phyloP scores from a whole-genome alignment of 1,284 basidiomycete species.

The Leucoagaricus sp. region DNA sequence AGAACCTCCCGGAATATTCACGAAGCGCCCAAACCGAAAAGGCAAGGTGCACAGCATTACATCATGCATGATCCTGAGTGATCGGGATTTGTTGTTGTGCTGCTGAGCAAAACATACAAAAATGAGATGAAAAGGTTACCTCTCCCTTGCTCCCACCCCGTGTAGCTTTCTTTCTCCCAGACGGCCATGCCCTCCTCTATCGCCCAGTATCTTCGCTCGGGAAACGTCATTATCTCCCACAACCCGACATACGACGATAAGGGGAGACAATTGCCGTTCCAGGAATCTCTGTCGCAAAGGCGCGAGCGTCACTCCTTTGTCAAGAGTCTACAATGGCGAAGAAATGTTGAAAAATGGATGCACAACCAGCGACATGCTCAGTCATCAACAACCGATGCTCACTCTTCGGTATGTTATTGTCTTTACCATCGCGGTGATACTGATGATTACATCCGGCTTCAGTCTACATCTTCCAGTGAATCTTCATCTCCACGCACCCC shows the following conservation, averaged over 20 bases:
- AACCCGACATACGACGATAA: slow-evolving; percentile 28
- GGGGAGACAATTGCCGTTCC: slow-evolving; percentile 29
- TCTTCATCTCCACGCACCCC: slow-evolving; percentile 15
- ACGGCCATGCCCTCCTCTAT: slow-evolving; percentile 7
- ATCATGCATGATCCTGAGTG: slow-evolving; percentile 4
- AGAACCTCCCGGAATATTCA: background rate
- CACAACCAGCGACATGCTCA: background rate
- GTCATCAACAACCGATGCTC: background rate
- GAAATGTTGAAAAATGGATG: slow-evolving; percentile 9
- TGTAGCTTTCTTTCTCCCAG: background rate
- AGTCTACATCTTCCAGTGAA: slow-evolving; percentile 9
- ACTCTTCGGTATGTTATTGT: slow-evolving; percentile 5
- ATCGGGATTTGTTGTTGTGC: slow-evolving; percentile 7
- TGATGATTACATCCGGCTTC: background rate
- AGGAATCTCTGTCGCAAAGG: slow-evolving; percentile 30
- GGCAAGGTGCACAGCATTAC: background rate
- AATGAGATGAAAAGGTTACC: background rate
- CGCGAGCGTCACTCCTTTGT: slow-evolving; percentile 32
- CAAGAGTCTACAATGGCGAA: slow-evolving; percentile 15
- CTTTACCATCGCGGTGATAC: background rate
- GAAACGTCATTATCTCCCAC: slow-evolving; percentile 27
- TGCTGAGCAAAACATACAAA: slow-evolving; percentile 9
- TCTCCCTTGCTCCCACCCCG: background rate
- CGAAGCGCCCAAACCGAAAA: background rate
- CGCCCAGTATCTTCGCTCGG: slow-evolving; percentile 4